phyloP scores from a whole-genome alignment of 129 eudicot genomes.

The Daucus carota region DNA sequence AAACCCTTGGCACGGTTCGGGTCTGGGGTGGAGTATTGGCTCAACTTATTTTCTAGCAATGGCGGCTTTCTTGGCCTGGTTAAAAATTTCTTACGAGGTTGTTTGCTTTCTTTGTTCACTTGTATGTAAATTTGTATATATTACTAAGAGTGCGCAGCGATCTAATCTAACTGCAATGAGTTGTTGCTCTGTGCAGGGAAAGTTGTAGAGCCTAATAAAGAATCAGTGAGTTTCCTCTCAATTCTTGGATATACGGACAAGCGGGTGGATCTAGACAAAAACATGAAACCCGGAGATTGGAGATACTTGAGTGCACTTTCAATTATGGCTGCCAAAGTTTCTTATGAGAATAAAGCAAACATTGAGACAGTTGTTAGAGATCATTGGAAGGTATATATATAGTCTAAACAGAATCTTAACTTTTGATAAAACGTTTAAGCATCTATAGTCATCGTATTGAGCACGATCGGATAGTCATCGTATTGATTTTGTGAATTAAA shows the following conservation, averaged over 20 bases:
- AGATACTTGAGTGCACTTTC: conserved; percentile 44
- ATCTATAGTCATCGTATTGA: neutral
- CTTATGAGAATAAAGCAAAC: conserved; percentile 53
- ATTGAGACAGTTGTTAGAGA: conserved; percentile 32
- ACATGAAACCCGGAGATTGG: conserved; percentile 34
- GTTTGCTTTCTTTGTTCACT: neutral
- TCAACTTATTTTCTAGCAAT: conserved; percentile 35
- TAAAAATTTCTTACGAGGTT: conserved; percentile 28
- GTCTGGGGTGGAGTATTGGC: conserved; percentile 31
- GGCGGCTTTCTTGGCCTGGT: conserved; percentile 24
- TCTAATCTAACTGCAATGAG: too few species aligned
- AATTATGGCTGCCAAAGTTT: conserved; percentile 59
- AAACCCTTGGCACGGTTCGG: conserved; percentile 37
- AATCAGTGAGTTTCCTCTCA: conserved; percentile 26
- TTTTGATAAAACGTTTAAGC: neutral
- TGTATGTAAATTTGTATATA: too few species aligned
- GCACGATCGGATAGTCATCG: too few species aligned
- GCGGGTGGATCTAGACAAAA: conserved; percentile 35
- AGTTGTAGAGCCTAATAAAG: conserved; percentile 19
- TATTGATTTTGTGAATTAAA: too few species aligned
- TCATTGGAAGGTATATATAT: conserved; percentile 27
- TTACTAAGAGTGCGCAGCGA: too few species aligned
- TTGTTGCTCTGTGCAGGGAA: conserved; percentile 21
- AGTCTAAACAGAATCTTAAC: neutral
- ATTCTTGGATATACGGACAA: conserved; percentile 25